These are phyloP conservation scores for Wickerhamiella brachini DNA, from an alignment of 805 yeast species.

Conservation along the genomic window DNA sequence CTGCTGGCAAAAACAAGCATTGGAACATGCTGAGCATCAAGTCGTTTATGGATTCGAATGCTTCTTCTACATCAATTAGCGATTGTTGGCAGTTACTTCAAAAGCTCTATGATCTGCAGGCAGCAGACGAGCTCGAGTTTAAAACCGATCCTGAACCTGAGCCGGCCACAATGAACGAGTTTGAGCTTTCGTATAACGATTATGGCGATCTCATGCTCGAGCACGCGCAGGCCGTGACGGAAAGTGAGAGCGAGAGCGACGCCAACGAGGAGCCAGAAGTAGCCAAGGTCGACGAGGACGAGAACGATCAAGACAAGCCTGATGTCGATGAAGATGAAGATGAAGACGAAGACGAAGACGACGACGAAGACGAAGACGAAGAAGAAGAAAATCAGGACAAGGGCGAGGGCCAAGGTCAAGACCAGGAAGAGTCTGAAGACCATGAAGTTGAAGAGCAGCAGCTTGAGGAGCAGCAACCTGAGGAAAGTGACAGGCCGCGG, in stretches of 20 bases:
- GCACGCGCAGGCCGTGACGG: slow-evolving; percentile 21
- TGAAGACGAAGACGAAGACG: slow-evolving; percentile 16
- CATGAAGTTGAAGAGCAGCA: slow-evolving; percentile 11
- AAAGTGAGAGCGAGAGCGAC: slow-evolving; percentile 1
- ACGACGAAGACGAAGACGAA: slow-evolving; percentile 6
- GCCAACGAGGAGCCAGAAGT: slow-evolving; percentile 22
- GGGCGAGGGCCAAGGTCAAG: slow-evolving; percentile 12
- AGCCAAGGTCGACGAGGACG: too few relatives aligned
- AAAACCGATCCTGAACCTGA: neutral
- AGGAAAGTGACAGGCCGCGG: neutral
- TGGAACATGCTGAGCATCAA: slow-evolving; percentile 25
- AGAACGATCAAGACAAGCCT: too few relatives aligned
- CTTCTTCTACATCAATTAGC: slow-evolving; percentile 26
- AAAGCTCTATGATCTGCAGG: slow-evolving; percentile 40
- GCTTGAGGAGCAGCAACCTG: slow-evolving; percentile 4
- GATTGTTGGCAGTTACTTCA: slow-evolving; percentile 48
- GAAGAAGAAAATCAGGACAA: slow-evolving; percentile 12
- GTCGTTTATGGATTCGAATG: neutral
- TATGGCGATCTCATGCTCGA: slow-evolving; percentile 31
- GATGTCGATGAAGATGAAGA: too few relatives aligned
- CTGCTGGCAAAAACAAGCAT: slow-evolving; percentile 41
- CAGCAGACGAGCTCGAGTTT: slow-evolving; percentile 39
- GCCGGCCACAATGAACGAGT: slow-evolving; percentile 17
- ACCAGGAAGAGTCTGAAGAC: slow-evolving; percentile 9
- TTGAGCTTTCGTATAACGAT: slow-evolving; percentile 32